Percentiles rank a stretch among this genome's conserved stretches.
Evolutionary conservation across 345 rosid species (phyloP).

Genomic region (Toxicodendron radicans): DNA sequence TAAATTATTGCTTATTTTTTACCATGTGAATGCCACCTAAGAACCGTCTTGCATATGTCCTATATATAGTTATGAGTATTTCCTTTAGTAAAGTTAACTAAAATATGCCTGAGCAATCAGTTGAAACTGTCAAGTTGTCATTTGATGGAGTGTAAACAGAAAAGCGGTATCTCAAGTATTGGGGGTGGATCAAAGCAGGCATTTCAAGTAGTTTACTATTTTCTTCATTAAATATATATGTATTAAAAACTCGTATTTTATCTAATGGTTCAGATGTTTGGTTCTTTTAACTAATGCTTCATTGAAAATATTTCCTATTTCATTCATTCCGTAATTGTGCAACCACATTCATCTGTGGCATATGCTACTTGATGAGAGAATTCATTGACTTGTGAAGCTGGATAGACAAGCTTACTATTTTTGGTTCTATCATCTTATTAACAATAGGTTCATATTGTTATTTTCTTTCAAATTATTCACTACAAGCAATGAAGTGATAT

Average conservation of each 20-base stretch:
- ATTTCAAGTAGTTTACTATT: background rate
- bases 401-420: background rate
- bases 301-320: background rate
- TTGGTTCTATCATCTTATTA: background rate
- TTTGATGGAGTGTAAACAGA: background rate
- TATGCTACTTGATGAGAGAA: slow-evolving; percentile 1
- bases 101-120: background rate
- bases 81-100: background rate
- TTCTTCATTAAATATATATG: background rate
- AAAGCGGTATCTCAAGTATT: background rate
- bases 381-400: background rate
- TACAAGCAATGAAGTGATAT: background rate
- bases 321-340: background rate
- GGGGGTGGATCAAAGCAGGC: slow-evolving; percentile 8
- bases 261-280: slow-evolving; percentile 8
- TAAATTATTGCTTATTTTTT: slow-evolving; percentile 8
- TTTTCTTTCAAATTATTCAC: background rate
- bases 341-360: background rate
- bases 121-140: background rate
- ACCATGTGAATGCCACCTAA: background rate
- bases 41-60: slow-evolving; percentile 4
- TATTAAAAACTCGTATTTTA: slow-evolving; percentile 1
- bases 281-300: background rate
- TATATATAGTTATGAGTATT: background rate
- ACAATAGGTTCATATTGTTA: background rate